phyloP scores from a whole-genome alignment of 768 basidiomycete species.

The Lactifluus volemus region DNA sequence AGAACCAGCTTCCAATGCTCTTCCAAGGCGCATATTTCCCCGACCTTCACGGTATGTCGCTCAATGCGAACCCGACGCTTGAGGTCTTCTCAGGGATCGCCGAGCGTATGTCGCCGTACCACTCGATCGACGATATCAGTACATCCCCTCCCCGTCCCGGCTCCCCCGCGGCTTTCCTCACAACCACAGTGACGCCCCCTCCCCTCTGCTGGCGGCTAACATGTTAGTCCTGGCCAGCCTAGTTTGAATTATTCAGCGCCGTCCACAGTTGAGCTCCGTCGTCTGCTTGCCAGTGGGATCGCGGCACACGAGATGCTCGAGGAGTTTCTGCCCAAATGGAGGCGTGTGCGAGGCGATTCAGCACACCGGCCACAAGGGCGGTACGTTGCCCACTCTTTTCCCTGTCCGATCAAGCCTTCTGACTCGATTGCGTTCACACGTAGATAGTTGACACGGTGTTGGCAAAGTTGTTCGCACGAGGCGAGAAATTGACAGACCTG shows the following conservation, averaged over 20 bases:
- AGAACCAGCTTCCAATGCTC: conserved; percentile 26
- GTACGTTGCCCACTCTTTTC: too few species aligned
- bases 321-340: too few species aligned
- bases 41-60: conserved; percentile 59
- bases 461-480: too few species aligned
- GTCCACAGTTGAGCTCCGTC: conserved; percentile 24
- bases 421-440: too few species aligned
- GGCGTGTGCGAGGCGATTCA: too few species aligned
- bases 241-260: conserved; percentile 85
- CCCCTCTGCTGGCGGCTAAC: conserved; percentile 55
- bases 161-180: conserved; percentile 14
- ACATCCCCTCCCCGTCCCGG: conserved; percentile 34
- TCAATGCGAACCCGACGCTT: conserved; percentile 24
- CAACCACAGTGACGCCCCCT: neutral
- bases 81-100: too few species aligned
- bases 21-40: conserved; percentile 77
- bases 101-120: conserved; percentile 29
- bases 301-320: conserved; percentile 50
- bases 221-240: conserved; percentile 73
- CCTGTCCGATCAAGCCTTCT: neutral
- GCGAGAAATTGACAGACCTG: too few species aligned
- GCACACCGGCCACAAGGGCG: too few species aligned
- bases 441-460: conserved; percentile 84
- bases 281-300: conserved; percentile 45
- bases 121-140: conserved; percentile 79